Conservation (phyloP, 192 early-diverging fungal genomes). For the Coemansia sp. region DNA sequence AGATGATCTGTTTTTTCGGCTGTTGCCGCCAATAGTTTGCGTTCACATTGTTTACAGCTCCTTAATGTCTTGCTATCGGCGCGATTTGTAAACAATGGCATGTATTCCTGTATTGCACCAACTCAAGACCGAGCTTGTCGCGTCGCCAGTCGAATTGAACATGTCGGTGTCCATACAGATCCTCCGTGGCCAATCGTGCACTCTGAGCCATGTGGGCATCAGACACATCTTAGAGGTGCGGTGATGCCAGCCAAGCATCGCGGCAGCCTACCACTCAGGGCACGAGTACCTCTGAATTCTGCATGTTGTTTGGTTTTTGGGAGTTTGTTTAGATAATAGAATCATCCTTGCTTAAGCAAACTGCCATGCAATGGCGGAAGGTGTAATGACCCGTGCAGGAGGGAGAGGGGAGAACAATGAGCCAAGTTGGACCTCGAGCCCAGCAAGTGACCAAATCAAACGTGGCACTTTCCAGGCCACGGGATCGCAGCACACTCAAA, state of each 20-base stretch:
- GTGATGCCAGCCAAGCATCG: background rate
- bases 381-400: background rate
- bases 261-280: background rate
- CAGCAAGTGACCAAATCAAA: background rate
- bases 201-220: background rate
- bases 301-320: background rate
- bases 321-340: background rate
- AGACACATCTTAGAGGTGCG: background rate
- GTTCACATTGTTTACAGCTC: background rate
- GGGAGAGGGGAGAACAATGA: background rate
- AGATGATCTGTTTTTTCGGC: background rate
- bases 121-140: background rate
- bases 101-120: background rate
- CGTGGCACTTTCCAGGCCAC: slow-evolving; percentile 2
- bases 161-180: background rate
- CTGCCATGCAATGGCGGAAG: background rate
- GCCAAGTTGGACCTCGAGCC: background rate
- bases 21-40: background rate
- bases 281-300: background rate
- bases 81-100: background rate
- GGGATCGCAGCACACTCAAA: background rate
- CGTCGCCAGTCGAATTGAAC: background rate
- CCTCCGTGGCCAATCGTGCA: background rate
- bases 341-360: background rate
- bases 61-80: background rate